Evolutionary conservation across 139 green algal species (phyloP).

Genomic region (Chlorella sp.): DNA sequence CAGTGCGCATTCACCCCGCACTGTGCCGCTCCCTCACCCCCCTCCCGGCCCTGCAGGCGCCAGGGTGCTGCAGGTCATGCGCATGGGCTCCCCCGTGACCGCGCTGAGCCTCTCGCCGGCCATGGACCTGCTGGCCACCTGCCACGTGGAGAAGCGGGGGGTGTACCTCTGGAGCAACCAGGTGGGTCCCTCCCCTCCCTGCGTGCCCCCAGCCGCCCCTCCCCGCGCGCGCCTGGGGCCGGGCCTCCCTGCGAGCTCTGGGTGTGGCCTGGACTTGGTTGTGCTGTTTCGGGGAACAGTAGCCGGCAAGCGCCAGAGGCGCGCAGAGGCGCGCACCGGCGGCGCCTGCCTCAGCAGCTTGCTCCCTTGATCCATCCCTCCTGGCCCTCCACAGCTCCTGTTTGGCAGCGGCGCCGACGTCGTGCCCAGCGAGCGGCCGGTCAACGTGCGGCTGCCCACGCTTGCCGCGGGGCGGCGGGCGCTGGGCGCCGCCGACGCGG

Average conservation of each 20-base stretch:
- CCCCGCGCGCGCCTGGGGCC: no score
- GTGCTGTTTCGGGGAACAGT: no score
- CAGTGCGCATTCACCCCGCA: no score
- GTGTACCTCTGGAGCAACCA: slow-evolving; percentile 97
- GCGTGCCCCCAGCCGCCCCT: no score
- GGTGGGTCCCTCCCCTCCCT: no score
- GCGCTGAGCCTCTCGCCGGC: slow-evolving; percentile 72
- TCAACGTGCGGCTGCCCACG: slow-evolving; percentile 54
- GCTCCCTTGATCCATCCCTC: not conserved
- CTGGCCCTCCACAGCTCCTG: slow-evolving; percentile 31
- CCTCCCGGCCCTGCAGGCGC: slow-evolving; percentile 24
- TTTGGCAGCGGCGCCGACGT: slow-evolving; percentile 63
- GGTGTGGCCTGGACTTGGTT: no score
- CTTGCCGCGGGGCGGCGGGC: slow-evolving; percentile 21
- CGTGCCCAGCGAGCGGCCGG: slow-evolving; percentile 29
- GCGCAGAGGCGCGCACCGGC: no score
- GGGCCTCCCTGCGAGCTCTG: no score
- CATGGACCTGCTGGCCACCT: slow-evolving; percentile 93
- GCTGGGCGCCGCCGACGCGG: not conserved
- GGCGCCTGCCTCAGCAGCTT: not conserved
- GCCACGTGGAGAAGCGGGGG: slow-evolving; percentile 80
- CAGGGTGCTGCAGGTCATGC: slow-evolving; percentile 68
- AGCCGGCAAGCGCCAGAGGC: no score
- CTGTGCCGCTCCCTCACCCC: not conserved
- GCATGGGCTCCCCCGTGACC: slow-evolving; percentile 75